Base-by-base conservation (phyloP, 2,329 filamentous ascomycete species). In the Trichoderma endophyticum region DNA sequence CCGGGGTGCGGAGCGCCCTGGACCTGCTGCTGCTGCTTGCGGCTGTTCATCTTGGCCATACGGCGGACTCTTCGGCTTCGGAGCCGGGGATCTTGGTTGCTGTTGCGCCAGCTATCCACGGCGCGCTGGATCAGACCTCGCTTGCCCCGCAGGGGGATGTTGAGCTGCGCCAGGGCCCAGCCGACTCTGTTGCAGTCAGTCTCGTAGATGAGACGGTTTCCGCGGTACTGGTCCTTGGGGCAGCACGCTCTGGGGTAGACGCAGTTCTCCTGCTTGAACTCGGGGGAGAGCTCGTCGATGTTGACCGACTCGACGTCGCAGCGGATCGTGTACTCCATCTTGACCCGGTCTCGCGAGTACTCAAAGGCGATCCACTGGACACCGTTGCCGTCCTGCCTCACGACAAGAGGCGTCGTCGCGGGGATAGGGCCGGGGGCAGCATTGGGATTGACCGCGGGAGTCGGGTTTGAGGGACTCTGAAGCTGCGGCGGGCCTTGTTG, bases 321-420 rank as follows among this genome's bases (percentile, higher is more conserved):
- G 67, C 96, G 92, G 78, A 99, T 99, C 1, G 95, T 98, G 83
- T 99, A 99, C 82, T 98, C 95, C 94, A 98, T 97, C 89, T 99
- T 99, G 76, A 98, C 95, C 60, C 95, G 89, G 80, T 99, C 95
- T 73, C 95, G 90, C 12, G 95, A 98, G 81, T 99, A 99, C 81
- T 99, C 96, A 74, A 98, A 99, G 0, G 94, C 94, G 78, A 98
- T 98, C 96, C 96, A 98, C 82, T 98, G 96, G 7, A 98, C 95
- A 9, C 96, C 96, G 76, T 97, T 98, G 79, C 93, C 92, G 78
- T 98, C 96, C 82, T 98, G 95, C 75, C 95, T 87, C 28, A 98
- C 95, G 9, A 98, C 95, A 9, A 98, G 86, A 0, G 96, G 96
- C 0, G 96, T 98, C 3, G 96, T 99, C 0, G 96, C 96, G 14